These are phyloP conservation scores for Heterobasidion occidentale DNA, from an alignment of 1,284 basidiomycete genomes.

Conservation along the genomic window DNA sequence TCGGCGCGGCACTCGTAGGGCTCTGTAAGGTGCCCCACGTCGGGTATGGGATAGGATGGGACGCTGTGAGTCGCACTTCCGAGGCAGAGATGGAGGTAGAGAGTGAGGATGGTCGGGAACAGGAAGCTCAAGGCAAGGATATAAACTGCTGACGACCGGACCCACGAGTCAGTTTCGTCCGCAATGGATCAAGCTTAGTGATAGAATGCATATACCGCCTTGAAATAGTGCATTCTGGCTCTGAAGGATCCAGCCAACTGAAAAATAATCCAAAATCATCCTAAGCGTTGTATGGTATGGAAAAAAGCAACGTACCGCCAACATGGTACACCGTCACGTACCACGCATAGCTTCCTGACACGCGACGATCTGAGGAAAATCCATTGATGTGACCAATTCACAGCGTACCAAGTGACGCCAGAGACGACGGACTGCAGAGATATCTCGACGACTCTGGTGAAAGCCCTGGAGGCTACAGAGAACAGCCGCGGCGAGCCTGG, in stretches of 20 bases:
- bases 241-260: slow-evolving; percentile 33
- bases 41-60: slow-evolving; percentile 22
- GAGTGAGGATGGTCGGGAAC: slow-evolving; percentile 19
- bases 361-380: background rate
- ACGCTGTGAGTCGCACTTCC: slow-evolving; percentile 26
- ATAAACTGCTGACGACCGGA: slow-evolving; percentile 23
- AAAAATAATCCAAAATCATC: no score
- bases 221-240: slow-evolving; percentile 16
- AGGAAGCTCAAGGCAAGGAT: slow-evolving; percentile 20
- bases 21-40: slow-evolving; percentile 22
- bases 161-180: background rate
- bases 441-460: slow-evolving; percentile 3
- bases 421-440: slow-evolving; percentile 7
- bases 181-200: background rate
- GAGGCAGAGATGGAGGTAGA: slow-evolving; percentile 29
- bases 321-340: slow-evolving; percentile 22
- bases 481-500: no score
- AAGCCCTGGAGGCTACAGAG: background rate
- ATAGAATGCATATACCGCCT: slow-evolving; percentile 23
- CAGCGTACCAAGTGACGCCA: slow-evolving; percentile 10
- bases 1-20: slow-evolving; percentile 34
- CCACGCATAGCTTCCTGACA: slow-evolving; percentile 10
- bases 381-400: background rate
- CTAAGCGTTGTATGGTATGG: background rate
- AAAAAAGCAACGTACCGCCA: slow-evolving; percentile 31